phyloP scores from a whole-genome alignment of 2,329 filamentous ascomycete genomes.

The Albifimbria verrucaria region DNA sequence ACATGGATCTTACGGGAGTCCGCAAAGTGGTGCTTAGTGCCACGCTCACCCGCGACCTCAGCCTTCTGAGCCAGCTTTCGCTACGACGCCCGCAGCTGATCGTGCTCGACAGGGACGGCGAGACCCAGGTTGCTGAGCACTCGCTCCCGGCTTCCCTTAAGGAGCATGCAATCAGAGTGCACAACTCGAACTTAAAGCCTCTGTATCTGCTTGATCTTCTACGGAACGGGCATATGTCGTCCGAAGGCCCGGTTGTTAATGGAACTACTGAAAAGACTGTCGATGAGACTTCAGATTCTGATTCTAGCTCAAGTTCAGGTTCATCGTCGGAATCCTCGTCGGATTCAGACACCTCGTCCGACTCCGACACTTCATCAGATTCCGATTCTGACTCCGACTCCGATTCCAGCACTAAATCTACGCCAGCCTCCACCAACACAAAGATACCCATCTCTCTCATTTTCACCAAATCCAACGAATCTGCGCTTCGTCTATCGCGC shows the following conservation, averaged over 20 bases:
- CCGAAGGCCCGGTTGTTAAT: conserved; percentile 11
- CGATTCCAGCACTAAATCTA: conserved; percentile 9
- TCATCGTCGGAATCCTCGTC: conserved; percentile 28
- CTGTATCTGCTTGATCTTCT: conserved; percentile 81
- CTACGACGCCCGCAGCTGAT: conserved; percentile 73
- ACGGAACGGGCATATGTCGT: conserved; percentile 47
- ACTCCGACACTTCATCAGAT: conserved; percentile 34
- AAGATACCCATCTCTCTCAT: conserved; percentile 59
- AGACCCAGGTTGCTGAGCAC: conserved; percentile 44
- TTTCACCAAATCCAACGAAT: conserved; percentile 89
- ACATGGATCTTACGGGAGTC: conserved; percentile 52
- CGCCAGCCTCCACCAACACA: conserved; percentile 13
- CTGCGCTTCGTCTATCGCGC: conserved; percentile 79
- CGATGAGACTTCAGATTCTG: conserved; percentile 33
- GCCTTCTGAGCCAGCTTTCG: conserved; percentile 70
- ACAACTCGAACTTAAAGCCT: conserved; percentile 70
- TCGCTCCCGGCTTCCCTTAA: conserved; percentile 59
- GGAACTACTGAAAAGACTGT: conserved; percentile 9
- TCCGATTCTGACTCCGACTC: conserved; percentile 28
- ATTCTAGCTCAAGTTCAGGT: conserved; percentile 21
- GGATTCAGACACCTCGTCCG: conserved; percentile 27
- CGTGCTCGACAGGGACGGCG: conserved; percentile 59
- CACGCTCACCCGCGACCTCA: conserved; percentile 85
- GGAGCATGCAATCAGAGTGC: conserved; percentile 66
- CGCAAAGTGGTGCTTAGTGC: conserved; percentile 87